Percentiles rank a stretch among this genome's conserved stretches.
These are phyloP conservation scores for Blastobotrys peoriensis DNA, from an alignment of 805 yeast genomes.

Conservation along the genomic window DNA sequence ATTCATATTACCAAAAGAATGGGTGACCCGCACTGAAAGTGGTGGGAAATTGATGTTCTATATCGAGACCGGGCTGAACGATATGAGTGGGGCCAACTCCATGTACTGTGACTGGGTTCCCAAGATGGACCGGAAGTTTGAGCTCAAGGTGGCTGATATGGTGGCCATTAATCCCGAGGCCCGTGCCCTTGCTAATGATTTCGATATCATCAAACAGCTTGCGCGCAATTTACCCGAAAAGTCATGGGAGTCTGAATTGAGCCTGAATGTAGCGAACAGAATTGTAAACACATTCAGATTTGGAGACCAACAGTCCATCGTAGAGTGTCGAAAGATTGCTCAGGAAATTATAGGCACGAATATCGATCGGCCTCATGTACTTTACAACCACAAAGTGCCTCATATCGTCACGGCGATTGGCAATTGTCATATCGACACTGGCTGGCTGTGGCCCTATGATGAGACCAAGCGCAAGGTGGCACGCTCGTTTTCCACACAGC, in stretches of 20 bases:
- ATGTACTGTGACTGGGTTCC: conserved; percentile 50
- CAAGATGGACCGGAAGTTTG: conserved; percentile 59
- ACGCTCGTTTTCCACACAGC: conserved; percentile 89
- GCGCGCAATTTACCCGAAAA: conserved; percentile 68
- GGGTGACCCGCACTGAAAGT: conserved; percentile 44
- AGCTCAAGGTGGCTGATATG: conserved; percentile 60
- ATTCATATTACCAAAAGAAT: conserved; percentile 52
- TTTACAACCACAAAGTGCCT: conserved; percentile 31
- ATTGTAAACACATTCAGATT: conserved; percentile 79
- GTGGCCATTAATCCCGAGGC: conserved; percentile 75
- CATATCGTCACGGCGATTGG: conserved; percentile 69
- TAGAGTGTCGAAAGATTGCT: conserved; percentile 59
- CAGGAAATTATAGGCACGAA: conserved; percentile 53
- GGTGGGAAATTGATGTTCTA: too few relatives aligned
- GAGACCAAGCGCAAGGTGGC: conserved; percentile 87
- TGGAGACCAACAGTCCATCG: conserved; percentile 46
- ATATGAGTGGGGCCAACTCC: conserved; percentile 92
- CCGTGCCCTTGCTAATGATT: conserved; percentile 65
- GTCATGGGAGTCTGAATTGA: conserved; percentile 71
- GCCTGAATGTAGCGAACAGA: conserved; percentile 62
- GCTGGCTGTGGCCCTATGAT: conserved; percentile 98
- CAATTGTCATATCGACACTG: conserved; percentile 93
- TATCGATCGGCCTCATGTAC: conserved; percentile 59
- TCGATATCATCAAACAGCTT: conserved; percentile 79
- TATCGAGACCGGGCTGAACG: conserved; percentile 84